These are phyloP conservation scores for Terfezia boudieri DNA, from an alignment of 495 filamentous ascomycete species.

Conservation along the genomic window DNA sequence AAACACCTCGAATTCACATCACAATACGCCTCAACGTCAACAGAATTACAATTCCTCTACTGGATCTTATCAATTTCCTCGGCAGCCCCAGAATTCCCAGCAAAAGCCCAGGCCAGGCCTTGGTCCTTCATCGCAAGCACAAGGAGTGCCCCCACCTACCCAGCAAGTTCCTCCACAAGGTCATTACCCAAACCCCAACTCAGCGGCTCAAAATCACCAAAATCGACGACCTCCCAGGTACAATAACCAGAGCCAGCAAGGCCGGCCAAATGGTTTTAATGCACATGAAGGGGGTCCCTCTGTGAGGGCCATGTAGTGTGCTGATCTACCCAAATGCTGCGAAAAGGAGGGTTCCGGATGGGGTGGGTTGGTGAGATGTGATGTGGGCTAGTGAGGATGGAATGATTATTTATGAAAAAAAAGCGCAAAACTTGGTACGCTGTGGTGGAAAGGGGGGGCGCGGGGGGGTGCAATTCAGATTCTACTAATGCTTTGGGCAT, in stretches of 20 bases:
- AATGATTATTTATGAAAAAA: no score
- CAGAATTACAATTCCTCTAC: not conserved
- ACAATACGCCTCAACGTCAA: not conserved
- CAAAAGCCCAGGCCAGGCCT: not conserved
- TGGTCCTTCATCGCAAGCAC: not conserved
- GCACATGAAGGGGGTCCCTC: slow-evolving; percentile 12
- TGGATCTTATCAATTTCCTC: not conserved
- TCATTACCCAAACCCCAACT: slow-evolving; percentile 10
- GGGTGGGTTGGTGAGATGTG: no score
- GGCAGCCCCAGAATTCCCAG: not conserved
- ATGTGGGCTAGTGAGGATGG: no score
- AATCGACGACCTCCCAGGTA: slow-evolving; percentile 5
- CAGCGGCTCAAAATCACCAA: slow-evolving; percentile 8
- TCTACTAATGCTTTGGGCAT: no score
- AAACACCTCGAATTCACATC: not conserved
- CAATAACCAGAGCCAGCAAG: slow-evolving; percentile 5
- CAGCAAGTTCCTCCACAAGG: slow-evolving; percentile 12
- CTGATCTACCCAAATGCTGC: not conserved
- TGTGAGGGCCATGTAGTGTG: slow-evolving; percentile 13
- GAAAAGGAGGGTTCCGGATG: no score
- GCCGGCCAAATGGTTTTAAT: slow-evolving; percentile 9
- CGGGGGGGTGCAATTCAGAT: no score
- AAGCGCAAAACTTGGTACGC: no score
- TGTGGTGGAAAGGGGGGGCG: no score
- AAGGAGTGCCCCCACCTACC: not conserved